Evolutionary conservation across 106 monocot genomes (phyloP), one percentile per base, ranked within the genome.

Genomic region (Amphibolis antarctica): DNA sequence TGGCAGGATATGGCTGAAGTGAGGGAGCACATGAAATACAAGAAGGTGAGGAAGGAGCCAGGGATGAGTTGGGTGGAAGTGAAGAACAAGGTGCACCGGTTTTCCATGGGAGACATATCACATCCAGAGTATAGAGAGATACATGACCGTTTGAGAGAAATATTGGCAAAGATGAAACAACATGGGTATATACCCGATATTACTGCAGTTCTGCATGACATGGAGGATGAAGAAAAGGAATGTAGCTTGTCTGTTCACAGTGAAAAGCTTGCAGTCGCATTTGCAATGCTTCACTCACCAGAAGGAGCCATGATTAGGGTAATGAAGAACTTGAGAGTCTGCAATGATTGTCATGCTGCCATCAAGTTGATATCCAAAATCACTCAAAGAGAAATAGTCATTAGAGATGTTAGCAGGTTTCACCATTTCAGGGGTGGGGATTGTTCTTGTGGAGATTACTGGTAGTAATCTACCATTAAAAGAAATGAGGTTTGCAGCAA

Each of bases 141-240:
- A 15, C 64, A 78, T 15, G 57, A 53, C 21, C 76, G 17, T 55
- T 55, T 84, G 55, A 68, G 59, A 15, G 79, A 84, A 19, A 12
- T 84, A 70, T 55, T 76, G 28, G 18, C 63, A 9, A 81, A 73
- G 62, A 76, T 88, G 70, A 81, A 66, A 62, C 50, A 79, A 61
- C 59, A 14, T 12, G 87, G 87, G 0, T 87, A 87, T 62, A 64
- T 76, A 21, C 78, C 82, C 6, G 78, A 87, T 18, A 80, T 77
- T 4, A 73, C 68, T 50, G 68, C 48, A 26, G 80, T 87, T 28
- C 62, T 80, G 14, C 87, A 87, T 67, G 87, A 87, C 65, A 80
- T 87, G 80, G 83, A 83, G 47, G 83, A 83, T 14, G 87, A 83
- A 57, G 87, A 87, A 72, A 87, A 87, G 75, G 83, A 87, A 62